Evolutionary conservation across 2,329 filamentous ascomycete species (phyloP).

Genomic region (Fusarium verticillioides): DNA sequence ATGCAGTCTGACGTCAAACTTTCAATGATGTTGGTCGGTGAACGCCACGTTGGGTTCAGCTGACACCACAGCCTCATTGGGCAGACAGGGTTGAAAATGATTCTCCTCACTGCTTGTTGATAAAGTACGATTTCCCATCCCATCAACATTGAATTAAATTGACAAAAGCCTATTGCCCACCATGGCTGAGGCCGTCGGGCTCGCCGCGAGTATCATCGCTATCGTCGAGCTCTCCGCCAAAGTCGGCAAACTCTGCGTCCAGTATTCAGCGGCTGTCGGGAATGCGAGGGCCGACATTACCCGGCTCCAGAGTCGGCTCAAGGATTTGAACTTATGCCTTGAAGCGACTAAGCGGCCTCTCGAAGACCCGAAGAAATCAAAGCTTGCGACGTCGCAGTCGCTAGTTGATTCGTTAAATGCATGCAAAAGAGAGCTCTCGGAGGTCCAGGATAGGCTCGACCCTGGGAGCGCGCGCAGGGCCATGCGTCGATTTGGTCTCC

Average conservation of each 20-base stretch:
- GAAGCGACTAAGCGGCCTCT: neutral
- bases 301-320: neutral
- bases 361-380: rapidly evolving
- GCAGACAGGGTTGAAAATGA: neutral
- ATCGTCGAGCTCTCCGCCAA: neutral
- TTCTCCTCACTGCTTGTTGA: neutral
- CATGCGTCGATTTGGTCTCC: neutral
- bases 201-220: neutral
- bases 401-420: neutral
- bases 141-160: neutral
- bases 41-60: neutral
- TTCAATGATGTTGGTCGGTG: rapidly evolving
- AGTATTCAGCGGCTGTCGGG: neutral
- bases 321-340: neutral
- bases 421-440: rapidly evolving
- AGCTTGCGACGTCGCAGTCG: neutral
- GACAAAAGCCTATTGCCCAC: neutral
- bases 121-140: rapidly evolving
- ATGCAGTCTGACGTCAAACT: neutral
- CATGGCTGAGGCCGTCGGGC: neutral
- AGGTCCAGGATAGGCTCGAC: neutral
- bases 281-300: neutral
- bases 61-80: neutral
- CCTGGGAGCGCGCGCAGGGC: neutral
- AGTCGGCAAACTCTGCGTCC: neutral